These are phyloP conservation scores for Chaetomium sp. DNA, from an alignment of 2,329 filamentous ascomycete genomes.

Conservation along the genomic window DNA sequence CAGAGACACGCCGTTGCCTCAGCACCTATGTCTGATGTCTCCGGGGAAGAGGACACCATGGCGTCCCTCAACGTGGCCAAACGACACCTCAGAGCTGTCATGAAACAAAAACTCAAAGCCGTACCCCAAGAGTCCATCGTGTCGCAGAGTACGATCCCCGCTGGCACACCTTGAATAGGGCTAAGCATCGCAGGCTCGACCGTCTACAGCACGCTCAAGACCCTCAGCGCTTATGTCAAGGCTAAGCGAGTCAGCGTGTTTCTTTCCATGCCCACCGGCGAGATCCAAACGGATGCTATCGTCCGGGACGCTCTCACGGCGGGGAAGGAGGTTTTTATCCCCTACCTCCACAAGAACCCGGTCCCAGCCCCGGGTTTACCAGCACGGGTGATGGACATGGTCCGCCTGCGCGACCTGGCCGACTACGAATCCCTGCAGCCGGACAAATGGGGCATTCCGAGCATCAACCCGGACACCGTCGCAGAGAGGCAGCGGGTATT, in stretches of 20 bases:
- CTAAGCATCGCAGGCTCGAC: slow-evolving; percentile 57
- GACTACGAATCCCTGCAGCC: slow-evolving; percentile 77
- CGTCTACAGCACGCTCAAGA: slow-evolving; percentile 66
- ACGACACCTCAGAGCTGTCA: slow-evolving; percentile 69
- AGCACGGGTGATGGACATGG: slow-evolving; percentile 86
- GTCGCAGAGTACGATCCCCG: slow-evolving; percentile 65
- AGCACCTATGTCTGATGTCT: slow-evolving; percentile 19
- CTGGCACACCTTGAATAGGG: slow-evolving; percentile 2
- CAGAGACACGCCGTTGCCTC: background rate
- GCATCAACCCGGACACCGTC: slow-evolving; percentile 68
- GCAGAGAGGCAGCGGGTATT: slow-evolving; percentile 71
- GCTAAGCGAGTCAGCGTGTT: slow-evolving; percentile 82
- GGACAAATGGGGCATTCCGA: slow-evolving; percentile 96
- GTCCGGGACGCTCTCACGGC: slow-evolving; percentile 75
- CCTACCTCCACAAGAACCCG: slow-evolving; percentile 73
- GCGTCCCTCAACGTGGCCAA: slow-evolving; percentile 68
- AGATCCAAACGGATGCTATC: slow-evolving; percentile 81
- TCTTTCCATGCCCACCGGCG: slow-evolving; percentile 85
- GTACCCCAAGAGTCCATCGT: slow-evolving; percentile 64
- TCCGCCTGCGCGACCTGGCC: slow-evolving; percentile 68
- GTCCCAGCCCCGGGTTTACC: slow-evolving; percentile 56
- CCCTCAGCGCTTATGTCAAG: slow-evolving; percentile 71
- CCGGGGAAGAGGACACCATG: slow-evolving; percentile 44
- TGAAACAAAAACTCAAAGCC: slow-evolving; percentile 66
- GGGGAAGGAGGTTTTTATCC: slow-evolving; percentile 88